Evolutionary conservation across 371 early-diverging fungal genomes (phyloP), one percentile per base, ranked within the genome.

Genomic region (Zopfochytrium polystomum): DNA sequence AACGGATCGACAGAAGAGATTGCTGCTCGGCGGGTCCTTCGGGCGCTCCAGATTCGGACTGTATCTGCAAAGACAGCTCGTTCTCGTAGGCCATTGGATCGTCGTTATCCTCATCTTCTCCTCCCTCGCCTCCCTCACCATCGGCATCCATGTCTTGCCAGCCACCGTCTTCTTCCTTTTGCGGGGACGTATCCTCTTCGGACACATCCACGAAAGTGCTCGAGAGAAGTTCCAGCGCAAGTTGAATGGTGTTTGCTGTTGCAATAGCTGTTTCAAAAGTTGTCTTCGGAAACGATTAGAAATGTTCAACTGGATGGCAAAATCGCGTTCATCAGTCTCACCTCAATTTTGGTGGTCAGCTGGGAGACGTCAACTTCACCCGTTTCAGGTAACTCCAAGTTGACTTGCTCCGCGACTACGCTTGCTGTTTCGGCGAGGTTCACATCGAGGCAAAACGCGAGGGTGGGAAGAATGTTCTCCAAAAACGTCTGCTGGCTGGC

Each of bases 151-250:
- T 68, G 30, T 77, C 78, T 2, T 61, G 65, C 23, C 75, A 80
- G 50, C 75, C 80, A 25, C 77, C 74, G 48, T 71, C 74, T 1
- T 67, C 76, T 1, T 68, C 75, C 5, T 62, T 47, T 27, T 51
- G 60, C 11, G 44, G 54, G 4, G 44, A 64, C 20, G 43, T 18
- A 26, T 47, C 25, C n/a, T 52, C 59, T 4, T 50, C 60, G 23
- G 52, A 66, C 1, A 62, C 70, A 1, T 67, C 62, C 0, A 61
- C 66, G 60, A 86, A 90, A 32, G 92, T 82, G 58, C 87, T 87
- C 54, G 93, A 85, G 2, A 92, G 73, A 25, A 95, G 60, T 70
- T 95, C 95, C 27, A 91, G 77, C 50, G 63, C 77, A 22, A 89
- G 72, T 61, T 90, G 90, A 5, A 88, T 69, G 5, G 87, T 85